Evolutionary conservation across 1,284 basidiomycete species (phyloP), one percentile per base, ranked within the genome.

Genomic region (Coniophora puteana): DNA sequence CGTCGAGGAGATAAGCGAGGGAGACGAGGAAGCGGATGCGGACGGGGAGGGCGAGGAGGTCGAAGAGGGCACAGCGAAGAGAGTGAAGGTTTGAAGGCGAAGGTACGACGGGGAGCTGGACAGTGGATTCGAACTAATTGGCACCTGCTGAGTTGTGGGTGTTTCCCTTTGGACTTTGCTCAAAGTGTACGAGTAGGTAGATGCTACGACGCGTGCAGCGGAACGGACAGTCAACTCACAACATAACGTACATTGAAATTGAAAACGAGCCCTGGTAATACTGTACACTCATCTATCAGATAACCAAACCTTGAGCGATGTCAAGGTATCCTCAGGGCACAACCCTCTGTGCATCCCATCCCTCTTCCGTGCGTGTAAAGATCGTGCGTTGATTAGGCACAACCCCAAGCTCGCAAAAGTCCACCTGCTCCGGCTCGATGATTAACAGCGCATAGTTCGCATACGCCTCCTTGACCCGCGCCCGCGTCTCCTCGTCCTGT

Each of bases 391-490:
- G 67, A 50, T 84, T 72, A 14, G 80, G 81, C 14, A 62, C 44
- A 8, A 69, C 63, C 0, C 62, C 71, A 35, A 87, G 52, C 53
- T 83, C 80, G 5, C 78, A 53, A 60, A 75, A 76, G 54, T 88
- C 84, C 29, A 86, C 75, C 42, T 75, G 69, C 1, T 59, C 51
- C 4, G 84, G 80, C 46, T 87, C 83, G 26, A 87, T 61, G 11
- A 85, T 51, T 29, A 88, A 54, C 52, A 88, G 55, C 8, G 79
- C 75, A 50, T 85, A 88, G 53, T 83, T 82, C 10, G 57, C 48
- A 43, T 82, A 56, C 20, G 85, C 80, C 16, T 46, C 57, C 40
- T 73, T 67, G 66, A 72, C 66, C 37, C 72, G 65, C 54, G 52
- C 61, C 52, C 46, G 55, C n/a, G 71, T 68, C 38, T 60, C 55